Base-by-base conservation (phyloP, 2,329 filamentous ascomycete genomes). In the Trichophyton simii region DNA sequence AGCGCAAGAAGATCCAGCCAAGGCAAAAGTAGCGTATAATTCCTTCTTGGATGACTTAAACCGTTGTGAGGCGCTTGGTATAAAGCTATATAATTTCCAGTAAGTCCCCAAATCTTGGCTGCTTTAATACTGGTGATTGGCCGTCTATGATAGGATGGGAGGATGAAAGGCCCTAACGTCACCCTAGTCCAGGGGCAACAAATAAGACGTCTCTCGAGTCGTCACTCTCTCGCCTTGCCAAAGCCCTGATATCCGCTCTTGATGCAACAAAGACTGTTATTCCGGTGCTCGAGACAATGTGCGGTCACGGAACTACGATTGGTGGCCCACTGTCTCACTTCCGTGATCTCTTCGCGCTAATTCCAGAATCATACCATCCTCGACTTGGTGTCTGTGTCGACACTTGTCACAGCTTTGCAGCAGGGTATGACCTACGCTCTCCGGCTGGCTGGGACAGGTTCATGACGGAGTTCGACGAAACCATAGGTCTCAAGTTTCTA, bases 11-110 rank as follows among this genome's bases (percentile, higher is more conserved):
- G 91, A 97, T 69, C 73, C 82, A 28, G 81, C 80, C 44, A 95
- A 95, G 72, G 89, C 91, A 1, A 81, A 84, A 59, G 91, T 97
- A 76, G 91, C 91, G 0, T 96, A 95, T 71, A 81, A 79, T 44
- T 83, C 85, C 62, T 99, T 99, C 73, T 70, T 95, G 15, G 91
- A 99, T 68, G 94, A 99, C 72, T 79, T 99, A 0, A 78, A 83
- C 58, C 85, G 94, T 8, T 97, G 94, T 73, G 88, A 96, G 70
- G 80, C 82, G 54, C 83, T 99, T 0, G 90, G 91, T 1, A 96
- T 99, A 69, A 80, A 77, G 64, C 81, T 96, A n/a, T 99, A 97
- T 79, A 99, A 99, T 75, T 97, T 99, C 77, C 94, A 99, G 77
- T 79, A 65, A 67, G 73, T 65, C 46, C 15, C 42, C n/a, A 38